Conservation (phyloP, 140 eudicot species). For the Eryngium alpinum region DNA sequence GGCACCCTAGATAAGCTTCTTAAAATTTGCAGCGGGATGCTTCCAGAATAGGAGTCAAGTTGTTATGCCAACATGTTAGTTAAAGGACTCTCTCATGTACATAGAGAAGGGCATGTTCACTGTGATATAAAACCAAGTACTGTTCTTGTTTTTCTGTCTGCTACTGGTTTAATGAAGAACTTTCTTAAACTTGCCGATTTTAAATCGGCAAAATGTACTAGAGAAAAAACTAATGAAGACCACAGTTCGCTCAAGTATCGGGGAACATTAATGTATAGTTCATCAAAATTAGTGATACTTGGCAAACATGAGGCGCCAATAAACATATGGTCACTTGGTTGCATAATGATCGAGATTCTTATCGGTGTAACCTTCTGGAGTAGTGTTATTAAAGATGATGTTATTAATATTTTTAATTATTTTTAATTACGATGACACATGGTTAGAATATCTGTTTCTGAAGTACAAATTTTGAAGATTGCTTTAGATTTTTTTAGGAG, state of each 20-base stretch:
- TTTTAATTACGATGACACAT: background rate
- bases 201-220: background rate
- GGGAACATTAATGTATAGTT: constrained; percentile 1
- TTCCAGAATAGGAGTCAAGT: background rate
- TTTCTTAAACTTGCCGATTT: constrained; percentile 7
- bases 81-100: background rate
- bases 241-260: background rate
- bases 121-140: constrained; percentile 9
- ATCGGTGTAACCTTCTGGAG: background rate
- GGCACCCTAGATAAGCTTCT: background rate
- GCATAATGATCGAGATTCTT: constrained; percentile 4
- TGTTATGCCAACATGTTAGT: background rate
- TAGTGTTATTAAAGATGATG: background rate
- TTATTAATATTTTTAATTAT: too few species aligned
- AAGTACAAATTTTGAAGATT: background rate
- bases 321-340: constrained; percentile 14
- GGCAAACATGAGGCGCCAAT: constrained; percentile 1
- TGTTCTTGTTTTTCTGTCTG: background rate
- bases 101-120: constrained; percentile 1
- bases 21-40: background rate
- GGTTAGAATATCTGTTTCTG: background rate
- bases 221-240: background rate
- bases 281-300: background rate
- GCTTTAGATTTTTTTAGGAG: constrained; percentile 10
- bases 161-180: background rate